Base-by-base conservation (phyloP, 2,329 filamentous ascomycete species). In the Clonostachys sp. region DNA sequence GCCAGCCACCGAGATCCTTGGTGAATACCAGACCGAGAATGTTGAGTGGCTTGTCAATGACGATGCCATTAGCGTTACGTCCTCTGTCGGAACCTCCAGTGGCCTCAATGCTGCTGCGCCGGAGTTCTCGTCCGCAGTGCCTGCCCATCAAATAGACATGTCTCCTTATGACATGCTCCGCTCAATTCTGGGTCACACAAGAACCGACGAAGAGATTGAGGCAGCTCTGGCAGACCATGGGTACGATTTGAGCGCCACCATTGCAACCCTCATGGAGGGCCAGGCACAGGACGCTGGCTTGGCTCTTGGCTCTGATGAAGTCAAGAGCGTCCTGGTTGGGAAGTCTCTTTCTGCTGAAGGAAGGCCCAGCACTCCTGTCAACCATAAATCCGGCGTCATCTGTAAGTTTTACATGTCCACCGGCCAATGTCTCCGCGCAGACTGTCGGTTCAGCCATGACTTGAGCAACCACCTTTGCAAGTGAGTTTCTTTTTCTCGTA, bases 21-120 rank as follows among this genome's bases (percentile, higher is more conserved):
- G 91, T 48, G 91, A 97, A 58, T 87, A 91, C 61, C 91, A 92
- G 55, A 89, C 86, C 53, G 92, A 97, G 64, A 96, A 94, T 57
- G 91, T 99, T 45, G 92, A 97, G 67, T 97, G 92, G 94, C 78
- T 97, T 42, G 89, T 96, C 56, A 94, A 94, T 63, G 91, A 96
- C 64, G 87, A 89, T 58, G 83, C 81, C 46, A 87, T 86, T 58
- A 91, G 86, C 56, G 81, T 91, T 49, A 85, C 89, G 20, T 96
- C 91, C 20, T 88, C 85, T 8, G 68, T 80, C 39, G 78, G 82
- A 35, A 82, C 80, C 10, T 76, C 86, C 14, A 90, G 84, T 54
- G 83, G 81, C 34, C 77, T 92, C 50, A 91, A 90, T 59, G 86
- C 84, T 41, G 86, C 86, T 13, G 89, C 89, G 6, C 87, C 91